Evolutionary conservation across 2,329 filamentous ascomycete species (phyloP), one percentile per base, ranked within the genome.

Genomic region (Graphilbum fragrans): DNA sequence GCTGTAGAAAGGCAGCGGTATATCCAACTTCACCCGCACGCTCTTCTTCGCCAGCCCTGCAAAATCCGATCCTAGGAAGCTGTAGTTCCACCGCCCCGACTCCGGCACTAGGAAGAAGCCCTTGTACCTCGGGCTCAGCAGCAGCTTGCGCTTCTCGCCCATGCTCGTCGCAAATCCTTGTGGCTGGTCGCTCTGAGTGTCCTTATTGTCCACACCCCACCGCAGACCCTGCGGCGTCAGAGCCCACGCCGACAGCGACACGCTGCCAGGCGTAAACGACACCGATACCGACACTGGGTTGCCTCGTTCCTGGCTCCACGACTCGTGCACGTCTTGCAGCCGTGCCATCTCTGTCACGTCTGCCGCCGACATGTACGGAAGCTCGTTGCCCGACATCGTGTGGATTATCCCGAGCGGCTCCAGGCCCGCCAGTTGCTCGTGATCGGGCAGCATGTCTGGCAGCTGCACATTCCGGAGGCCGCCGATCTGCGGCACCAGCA

Each of bases 41-140:
- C 80, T 73, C 66, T 86, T 86, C 78, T 95, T 96, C 66, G 94
- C 87, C 49, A 94, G 73, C 33, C 80, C 79, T 14, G 81, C 79
- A 57, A 96, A 98, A 1, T 80, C 79, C 50, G 80, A 86, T 42
- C 92, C 92, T 80, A 96, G 86, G 70, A 98, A 98, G 60, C 84
- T 92, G 67, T 95, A 98, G 63, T 98, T 98, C 92, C 92, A 98
- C 46, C 82, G 72, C 47, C 80, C 80, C 41, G 82, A 81, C 55
- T 95, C 88, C 0, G 92, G 92, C 19, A 96, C 87, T 42, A 98
- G 67, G 77, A 98, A 98, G 68, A 88, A 96, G 22, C 92, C 93
- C 52, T 84, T 78, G 59, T 95, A 94, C 60, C 88, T 85, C 53
- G 95, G 90, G 49, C 85, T 93, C 41, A 98, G 74, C 22, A 98